phyloP scores from a whole-genome alignment of 148 eudicot genomes.

The Rhododendron griersonianum region DNA sequence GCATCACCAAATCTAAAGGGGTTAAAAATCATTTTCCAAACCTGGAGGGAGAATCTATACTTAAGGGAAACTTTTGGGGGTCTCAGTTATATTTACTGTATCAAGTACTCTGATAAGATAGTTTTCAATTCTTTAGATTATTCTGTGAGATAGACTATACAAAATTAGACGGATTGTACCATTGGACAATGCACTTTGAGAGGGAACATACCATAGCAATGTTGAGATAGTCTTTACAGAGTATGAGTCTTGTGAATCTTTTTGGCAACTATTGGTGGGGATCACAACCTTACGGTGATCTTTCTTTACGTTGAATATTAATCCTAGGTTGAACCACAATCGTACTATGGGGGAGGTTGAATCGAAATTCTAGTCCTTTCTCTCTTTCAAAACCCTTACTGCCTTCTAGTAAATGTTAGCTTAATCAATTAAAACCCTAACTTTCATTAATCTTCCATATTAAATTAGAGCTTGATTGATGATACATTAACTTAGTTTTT shows the following conservation, averaged over 20 bases:
- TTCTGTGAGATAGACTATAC: not conserved
- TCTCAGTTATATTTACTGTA: not conserved
- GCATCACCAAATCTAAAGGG: too few relatives aligned
- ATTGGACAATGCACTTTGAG: not conserved
- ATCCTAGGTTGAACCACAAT: not conserved
- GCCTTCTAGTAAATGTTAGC: not conserved
- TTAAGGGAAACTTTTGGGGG: too few relatives aligned
- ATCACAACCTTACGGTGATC: not conserved
- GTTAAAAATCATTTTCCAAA: too few relatives aligned
- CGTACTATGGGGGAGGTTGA: not conserved
- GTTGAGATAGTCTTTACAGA: not conserved
- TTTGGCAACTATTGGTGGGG: not conserved
- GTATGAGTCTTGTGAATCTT: not conserved
- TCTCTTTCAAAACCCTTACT: not conserved
- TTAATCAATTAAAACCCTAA: too few relatives aligned
- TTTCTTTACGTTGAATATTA: too few relatives aligned
- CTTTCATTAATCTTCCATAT: not conserved
- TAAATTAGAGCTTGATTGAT: too few relatives aligned
- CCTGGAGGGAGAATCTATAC: too few relatives aligned
- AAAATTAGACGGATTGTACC: not conserved
- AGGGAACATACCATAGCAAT: not conserved
- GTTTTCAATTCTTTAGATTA: not conserved
- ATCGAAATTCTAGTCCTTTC: not conserved
- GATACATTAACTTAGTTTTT: too few relatives aligned
- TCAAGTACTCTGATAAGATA: not conserved